A percentile compares a stretch with the other conserved stretches of the same genome.
Conservation (phyloP, 306 rosid species). For the Prinsepia uniflora region DNA sequence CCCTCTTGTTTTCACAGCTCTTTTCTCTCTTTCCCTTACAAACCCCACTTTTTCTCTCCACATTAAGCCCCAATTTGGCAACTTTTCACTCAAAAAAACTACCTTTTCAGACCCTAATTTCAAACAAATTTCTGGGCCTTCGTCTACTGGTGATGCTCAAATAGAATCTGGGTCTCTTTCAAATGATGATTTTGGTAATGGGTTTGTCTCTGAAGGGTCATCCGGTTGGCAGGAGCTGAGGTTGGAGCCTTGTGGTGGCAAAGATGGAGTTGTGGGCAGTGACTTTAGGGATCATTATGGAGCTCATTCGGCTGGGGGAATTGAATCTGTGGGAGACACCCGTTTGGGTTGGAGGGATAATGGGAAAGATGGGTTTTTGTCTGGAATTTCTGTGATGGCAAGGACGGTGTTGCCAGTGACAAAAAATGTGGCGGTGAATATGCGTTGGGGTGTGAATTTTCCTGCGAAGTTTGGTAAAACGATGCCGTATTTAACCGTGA, state of each 20-base stretch:
- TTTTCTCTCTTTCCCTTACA: constrained; percentile 49
- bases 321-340: constrained; percentile 28
- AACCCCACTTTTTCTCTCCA: constrained; percentile 67
- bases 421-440: constrained; percentile 41
- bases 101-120: constrained; percentile 39
- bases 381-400: constrained; percentile 58
- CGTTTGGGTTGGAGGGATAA: constrained; percentile 31
- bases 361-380: constrained; percentile 35
- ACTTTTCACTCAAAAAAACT: constrained; percentile 60
- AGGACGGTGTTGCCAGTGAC: constrained; percentile 56
- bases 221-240: constrained; percentile 69
- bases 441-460: constrained; percentile 64
- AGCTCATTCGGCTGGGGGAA: constrained; percentile 16
- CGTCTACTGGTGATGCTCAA: constrained; percentile 8
- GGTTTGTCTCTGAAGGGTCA: constrained; percentile 35
- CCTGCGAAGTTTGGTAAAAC: constrained; percentile 37
- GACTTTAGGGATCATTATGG: constrained; percentile 15
- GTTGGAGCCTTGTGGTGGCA: constrained; percentile 47
- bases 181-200: constrained; percentile 28
- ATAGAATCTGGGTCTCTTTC: constrained; percentile 23
- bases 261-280: constrained; percentile 13
- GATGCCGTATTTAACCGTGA: constrained; percentile 56
- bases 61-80: constrained; percentile 69
- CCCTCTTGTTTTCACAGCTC: constrained; percentile 71
- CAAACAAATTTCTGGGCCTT: constrained; percentile 28